Percentiles rank a stretch among this genome's conserved stretches.
Conservation (phyloP, 176 grass and related monocot species). For the Dendrocalamus sinicus region DNA sequence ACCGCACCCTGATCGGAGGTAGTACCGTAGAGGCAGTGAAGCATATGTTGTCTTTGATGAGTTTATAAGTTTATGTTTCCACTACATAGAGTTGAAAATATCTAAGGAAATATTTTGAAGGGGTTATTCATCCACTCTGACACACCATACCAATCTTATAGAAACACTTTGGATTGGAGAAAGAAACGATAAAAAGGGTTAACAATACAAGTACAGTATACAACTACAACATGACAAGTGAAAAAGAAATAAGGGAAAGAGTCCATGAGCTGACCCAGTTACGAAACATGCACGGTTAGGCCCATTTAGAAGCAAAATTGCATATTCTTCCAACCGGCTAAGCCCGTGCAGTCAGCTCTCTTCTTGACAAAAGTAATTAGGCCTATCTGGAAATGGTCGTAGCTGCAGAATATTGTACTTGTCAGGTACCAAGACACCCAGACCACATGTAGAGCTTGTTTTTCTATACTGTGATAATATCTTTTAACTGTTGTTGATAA, state of each 20-base stretch:
- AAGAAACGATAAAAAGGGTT: background rate
- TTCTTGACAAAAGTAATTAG: background rate
- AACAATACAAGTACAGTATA: background rate
- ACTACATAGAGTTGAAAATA: too few species aligned
- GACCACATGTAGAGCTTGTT: too few species aligned
- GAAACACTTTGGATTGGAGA: background rate
- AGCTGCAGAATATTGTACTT: background rate
- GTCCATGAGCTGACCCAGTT: background rate
- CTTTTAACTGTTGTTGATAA: too few species aligned
- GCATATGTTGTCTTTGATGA: too few species aligned
- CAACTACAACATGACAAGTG: background rate
- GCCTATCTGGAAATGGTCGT: background rate
- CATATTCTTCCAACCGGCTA: background rate
- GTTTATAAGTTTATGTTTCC: too few species aligned
- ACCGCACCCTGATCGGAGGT: too few species aligned
- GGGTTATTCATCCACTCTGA: too few species aligned
- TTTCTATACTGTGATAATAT: too few species aligned
- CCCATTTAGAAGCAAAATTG: background rate
- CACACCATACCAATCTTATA: too few species aligned
- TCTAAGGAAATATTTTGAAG: too few species aligned
- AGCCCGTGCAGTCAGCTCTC: background rate
- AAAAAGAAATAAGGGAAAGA: background rate
- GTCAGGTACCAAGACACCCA: too few species aligned
- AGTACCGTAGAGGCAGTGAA: too few species aligned
- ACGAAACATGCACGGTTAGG: background rate